These are phyloP conservation scores for Synchytrium microbalum DNA, from an alignment of 371 early-diverging fungal species.

Conservation along the genomic window DNA sequence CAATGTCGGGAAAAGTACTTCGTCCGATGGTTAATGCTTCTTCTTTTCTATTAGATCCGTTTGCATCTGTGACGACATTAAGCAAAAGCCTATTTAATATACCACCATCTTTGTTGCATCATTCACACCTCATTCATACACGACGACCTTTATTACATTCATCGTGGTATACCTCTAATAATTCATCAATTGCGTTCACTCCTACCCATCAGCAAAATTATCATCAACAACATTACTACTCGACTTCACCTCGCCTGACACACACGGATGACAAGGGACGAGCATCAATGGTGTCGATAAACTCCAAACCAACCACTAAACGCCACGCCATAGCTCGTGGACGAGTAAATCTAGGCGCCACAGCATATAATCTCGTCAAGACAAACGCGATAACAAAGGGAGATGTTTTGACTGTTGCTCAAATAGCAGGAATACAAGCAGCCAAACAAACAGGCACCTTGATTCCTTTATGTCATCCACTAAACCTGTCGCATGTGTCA, in stretches of 20 bases:
- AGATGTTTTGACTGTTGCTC: constrained; percentile 79
- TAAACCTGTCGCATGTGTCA: constrained; percentile 60
- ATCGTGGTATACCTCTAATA: too few relatives aligned
- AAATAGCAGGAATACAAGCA: constrained; percentile 85
- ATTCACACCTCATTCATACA: too few relatives aligned
- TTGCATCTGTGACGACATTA: too few relatives aligned
- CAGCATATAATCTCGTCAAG: constrained; percentile 53
- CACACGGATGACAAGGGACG: constrained; percentile 43
- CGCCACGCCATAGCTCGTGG: constrained; percentile 70
- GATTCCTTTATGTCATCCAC: constrained; percentile 85
- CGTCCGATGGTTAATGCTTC: too few relatives aligned
- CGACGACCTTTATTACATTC: too few relatives aligned
- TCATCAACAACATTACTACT: neutral
- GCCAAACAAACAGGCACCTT: constrained; percentile 75
- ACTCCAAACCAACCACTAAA: constrained; percentile 51
- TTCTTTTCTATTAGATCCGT: too few relatives aligned
- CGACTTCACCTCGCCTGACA: neutral
- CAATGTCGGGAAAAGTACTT: too few relatives aligned
- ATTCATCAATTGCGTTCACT: too few relatives aligned
- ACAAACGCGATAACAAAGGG: constrained; percentile 64
- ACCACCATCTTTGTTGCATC: too few relatives aligned
- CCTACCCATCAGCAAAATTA: too few relatives aligned
- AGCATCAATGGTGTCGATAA: constrained; percentile 80
- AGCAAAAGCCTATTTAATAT: too few relatives aligned
- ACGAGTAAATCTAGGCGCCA: constrained; percentile 45